Percentiles rank a stretch among this genome's conserved stretches.
Conservation (phyloP, 2,329 filamentous ascomycete genomes). For the Ophiostoma ulmi region DNA sequence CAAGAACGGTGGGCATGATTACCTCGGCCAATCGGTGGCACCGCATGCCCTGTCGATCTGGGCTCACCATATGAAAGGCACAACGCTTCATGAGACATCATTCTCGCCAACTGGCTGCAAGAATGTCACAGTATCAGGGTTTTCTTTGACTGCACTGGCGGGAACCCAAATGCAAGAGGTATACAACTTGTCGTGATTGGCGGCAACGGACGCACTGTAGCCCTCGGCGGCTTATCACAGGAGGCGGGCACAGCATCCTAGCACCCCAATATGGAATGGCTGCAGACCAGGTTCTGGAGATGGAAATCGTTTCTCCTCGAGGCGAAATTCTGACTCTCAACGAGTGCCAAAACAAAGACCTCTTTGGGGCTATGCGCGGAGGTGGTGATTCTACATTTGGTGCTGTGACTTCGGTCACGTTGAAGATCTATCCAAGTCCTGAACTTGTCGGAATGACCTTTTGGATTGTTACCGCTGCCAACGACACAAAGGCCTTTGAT, state of each 20-base stretch:
- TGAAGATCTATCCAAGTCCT: neutral
- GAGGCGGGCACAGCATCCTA: neutral
- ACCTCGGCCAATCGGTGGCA: neutral
- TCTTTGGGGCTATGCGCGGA: neutral
- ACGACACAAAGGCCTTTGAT: neutral
- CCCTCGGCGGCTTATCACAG: neutral
- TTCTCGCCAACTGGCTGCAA: neutral
- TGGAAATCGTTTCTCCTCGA: neutral
- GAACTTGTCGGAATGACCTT: neutral
- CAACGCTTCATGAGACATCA: neutral
- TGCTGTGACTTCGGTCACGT: neutral
- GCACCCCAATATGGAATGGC: neutral
- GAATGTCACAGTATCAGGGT: neutral
- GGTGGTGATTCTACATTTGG: neutral
- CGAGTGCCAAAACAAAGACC: neutral
- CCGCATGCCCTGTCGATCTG: slow-evolving; percentile 5
- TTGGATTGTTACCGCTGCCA: neutral
- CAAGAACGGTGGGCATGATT: neutral
- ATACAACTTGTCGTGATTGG: neutral
- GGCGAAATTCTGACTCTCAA: neutral
- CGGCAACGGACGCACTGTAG: slow-evolving; percentile 1
- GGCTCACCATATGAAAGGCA: neutral
- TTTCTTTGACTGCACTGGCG: neutral
- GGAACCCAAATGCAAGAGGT: neutral
- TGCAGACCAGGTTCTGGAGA: neutral